A percentile compares a stretch with the other conserved stretches of the same genome.
Conservation (phyloP, 768 basidiomycete genomes). For the Lactarius indigo region DNA sequence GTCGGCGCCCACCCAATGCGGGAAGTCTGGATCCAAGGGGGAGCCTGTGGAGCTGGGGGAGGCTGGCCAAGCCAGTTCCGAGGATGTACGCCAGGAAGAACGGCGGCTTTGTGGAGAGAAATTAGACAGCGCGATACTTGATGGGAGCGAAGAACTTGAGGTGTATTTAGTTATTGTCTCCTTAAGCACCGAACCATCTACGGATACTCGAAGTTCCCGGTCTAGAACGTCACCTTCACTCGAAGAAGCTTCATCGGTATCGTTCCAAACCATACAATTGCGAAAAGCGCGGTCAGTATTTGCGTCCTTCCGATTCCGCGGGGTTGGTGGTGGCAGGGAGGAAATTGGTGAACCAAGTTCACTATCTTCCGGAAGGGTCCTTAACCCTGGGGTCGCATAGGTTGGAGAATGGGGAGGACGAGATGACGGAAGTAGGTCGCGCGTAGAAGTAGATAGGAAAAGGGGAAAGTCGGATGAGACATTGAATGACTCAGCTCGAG, state of each 20-base stretch:
- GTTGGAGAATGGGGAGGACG: constrained; percentile 21
- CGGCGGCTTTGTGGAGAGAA: constrained; percentile 28
- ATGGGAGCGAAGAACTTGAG: constrained; percentile 26
- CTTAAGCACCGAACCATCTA: constrained; percentile 6
- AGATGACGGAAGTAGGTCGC: constrained; percentile 17
- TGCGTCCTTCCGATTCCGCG: constrained; percentile 28
- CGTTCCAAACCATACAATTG: constrained; percentile 28
- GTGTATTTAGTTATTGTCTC: neutral
- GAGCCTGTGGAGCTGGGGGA: constrained; percentile 20
- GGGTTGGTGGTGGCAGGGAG: constrained; percentile 16
- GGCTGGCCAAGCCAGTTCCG: constrained; percentile 22
- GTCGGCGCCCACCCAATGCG: neutral
- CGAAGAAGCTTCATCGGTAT: constrained; percentile 13
- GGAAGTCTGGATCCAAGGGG: constrained; percentile 23
- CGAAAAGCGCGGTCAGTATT: constrained; percentile 27
- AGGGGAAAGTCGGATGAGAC: constrained; percentile 25
- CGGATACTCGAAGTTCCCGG: constrained; percentile 8
- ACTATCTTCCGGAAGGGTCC: constrained; percentile 50
- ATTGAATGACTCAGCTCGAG: constrained; percentile 13
- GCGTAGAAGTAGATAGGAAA: constrained; percentile 21
- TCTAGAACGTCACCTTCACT: constrained; percentile 16
- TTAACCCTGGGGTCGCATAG: constrained; percentile 32
- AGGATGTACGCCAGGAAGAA: constrained; percentile 30
- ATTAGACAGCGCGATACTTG: constrained; percentile 27
- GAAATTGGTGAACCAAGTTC: constrained; percentile 35